Conservation (phyloP, 129 eudicot genomes). For the Flaveria sonorensis region DNA sequence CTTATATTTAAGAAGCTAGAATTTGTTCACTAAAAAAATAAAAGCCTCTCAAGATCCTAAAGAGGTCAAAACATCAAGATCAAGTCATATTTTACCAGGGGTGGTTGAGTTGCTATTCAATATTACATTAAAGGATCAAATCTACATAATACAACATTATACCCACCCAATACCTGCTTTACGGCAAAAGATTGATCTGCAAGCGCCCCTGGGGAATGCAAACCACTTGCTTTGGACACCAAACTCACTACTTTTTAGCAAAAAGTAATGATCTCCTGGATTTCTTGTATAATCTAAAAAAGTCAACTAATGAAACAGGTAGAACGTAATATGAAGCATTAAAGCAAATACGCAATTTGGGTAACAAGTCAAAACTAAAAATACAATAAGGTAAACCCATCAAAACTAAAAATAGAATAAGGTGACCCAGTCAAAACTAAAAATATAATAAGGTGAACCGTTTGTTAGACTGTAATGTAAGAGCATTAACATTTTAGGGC, state of each 20-base stretch:
- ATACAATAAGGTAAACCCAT: no score
- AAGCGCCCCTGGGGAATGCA: constrained; percentile 50
- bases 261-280: constrained; percentile 26
- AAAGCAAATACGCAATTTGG: not conserved
- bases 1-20: no score
- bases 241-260: constrained; percentile 44
- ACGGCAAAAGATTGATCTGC: constrained; percentile 65
- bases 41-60: not conserved
- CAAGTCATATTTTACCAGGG: constrained; percentile 14
- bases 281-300: constrained; percentile 39
- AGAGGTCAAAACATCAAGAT: constrained; percentile 8
- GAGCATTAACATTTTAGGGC: constrained; percentile 48
- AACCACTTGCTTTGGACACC: constrained; percentile 47
- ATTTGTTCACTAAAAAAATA: not conserved
- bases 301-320: not conserved
- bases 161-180: constrained; percentile 43
- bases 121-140: not conserved
- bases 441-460: not conserved
- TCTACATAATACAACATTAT: constrained; percentile 19
- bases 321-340: not conserved
- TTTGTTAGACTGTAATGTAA: not conserved
- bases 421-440: not conserved
- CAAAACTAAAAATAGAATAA: no score
- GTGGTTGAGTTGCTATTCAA: constrained; percentile 4
- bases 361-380: no score